phyloP scores from a whole-genome alignment of 2,329 filamentous ascomycete species.

The Colletotrichum euphorbiae region DNA sequence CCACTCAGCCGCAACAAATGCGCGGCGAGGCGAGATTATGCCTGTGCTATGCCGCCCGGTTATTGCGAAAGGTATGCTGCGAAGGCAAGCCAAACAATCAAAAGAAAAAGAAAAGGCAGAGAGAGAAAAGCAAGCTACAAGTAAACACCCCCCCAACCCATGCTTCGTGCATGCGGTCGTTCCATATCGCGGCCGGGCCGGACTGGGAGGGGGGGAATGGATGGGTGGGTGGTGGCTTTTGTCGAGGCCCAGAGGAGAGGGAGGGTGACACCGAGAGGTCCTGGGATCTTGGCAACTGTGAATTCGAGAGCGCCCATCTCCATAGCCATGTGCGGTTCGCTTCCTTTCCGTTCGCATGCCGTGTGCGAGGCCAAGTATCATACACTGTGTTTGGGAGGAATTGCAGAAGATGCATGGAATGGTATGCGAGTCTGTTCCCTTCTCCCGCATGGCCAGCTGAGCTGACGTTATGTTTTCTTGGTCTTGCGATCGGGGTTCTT shows the following conservation, averaged over 20 bases:
- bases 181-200: slow-evolving; percentile 1
- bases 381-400: not conserved
- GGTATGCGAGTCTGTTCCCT: not conserved
- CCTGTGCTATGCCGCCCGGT: slow-evolving; percentile 8
- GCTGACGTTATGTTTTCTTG: not conserved
- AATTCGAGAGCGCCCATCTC: too few relatives aligned
- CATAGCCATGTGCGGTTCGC: too few relatives aligned
- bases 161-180: slow-evolving; percentile 1
- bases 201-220: not conserved
- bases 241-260: too few relatives aligned
- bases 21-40: slow-evolving; percentile 1
- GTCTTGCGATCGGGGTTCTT: slow-evolving; percentile 1
- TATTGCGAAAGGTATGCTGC: too few relatives aligned
- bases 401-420: not conserved
- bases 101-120: too few relatives aligned
- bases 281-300: too few relatives aligned
- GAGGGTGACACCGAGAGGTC: too few relatives aligned
- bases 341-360: too few relatives aligned
- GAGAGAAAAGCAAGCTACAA: too few relatives aligned
- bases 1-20: slow-evolving; percentile 22
- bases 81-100: too few relatives aligned
- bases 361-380: not conserved
- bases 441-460: not conserved
- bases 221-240: too few relatives aligned
- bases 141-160: not conserved